Percentiles rank a stretch among this genome's conserved stretches.
Conservation (phyloP, 257 asterid genomes). For the Paulownia fortunei region DNA sequence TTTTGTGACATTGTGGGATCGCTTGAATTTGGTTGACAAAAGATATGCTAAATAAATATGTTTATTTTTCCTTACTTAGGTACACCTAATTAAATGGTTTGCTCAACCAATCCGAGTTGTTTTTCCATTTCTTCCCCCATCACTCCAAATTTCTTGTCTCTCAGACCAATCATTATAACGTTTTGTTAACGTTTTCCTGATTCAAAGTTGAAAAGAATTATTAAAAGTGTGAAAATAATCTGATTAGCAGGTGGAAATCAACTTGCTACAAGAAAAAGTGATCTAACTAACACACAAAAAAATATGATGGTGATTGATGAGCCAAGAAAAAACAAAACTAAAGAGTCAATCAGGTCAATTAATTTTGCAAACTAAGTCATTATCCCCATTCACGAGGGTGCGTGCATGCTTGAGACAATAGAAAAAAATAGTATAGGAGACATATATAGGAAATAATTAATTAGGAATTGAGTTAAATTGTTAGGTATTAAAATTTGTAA, state of each 20-base stretch:
- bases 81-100: conserved; percentile 13
- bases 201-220: background rate
- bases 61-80: background rate
- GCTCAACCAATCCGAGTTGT: conserved; percentile 8
- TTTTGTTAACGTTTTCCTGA: background rate
- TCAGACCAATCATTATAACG: background rate
- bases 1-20: background rate
- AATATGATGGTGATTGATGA: background rate
- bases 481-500: too few relatives aligned
- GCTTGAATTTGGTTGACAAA: background rate
- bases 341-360: background rate
- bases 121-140: background rate
- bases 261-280: background rate
- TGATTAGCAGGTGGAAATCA: background rate
- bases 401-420: too few relatives aligned
- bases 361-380: background rate
- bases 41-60: background rate
- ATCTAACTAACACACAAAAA: background rate
- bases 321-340: background rate
- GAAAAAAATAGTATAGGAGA: background rate
- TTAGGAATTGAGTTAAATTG: too few relatives aligned
- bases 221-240: background rate
- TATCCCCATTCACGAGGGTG: too few relatives aligned
- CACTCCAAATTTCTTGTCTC: background rate
- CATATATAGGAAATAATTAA: background rate